A percentile compares a stretch with the other conserved stretches of the same genome.
Conservation (phyloP, 306 rosid genomes). For the Hippophae tibetana region DNA sequence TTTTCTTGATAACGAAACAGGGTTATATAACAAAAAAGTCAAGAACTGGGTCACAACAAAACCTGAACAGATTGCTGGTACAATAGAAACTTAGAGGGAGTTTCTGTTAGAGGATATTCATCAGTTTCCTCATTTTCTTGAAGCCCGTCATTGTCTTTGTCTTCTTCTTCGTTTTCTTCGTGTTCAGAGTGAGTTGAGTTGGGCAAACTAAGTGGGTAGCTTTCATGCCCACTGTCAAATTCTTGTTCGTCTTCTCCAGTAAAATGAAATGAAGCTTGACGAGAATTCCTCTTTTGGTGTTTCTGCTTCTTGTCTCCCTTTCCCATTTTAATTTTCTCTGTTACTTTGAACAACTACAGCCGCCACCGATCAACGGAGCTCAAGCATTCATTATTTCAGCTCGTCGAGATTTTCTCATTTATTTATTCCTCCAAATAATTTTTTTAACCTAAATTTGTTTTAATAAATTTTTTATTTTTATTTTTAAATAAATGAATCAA, state of each 20-base stretch:
- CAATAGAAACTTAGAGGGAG: conserved; percentile 75
- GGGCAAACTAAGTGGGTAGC: conserved; percentile 20
- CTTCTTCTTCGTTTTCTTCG: conserved; percentile 9
- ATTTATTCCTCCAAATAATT: too few species aligned
- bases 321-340: conserved; percentile 23
- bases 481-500: too few species aligned
- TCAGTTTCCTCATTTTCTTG: conserved; percentile 15
- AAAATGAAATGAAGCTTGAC: conserved; percentile 26
- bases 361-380: conserved; percentile 3
- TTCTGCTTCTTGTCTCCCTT: conserved; percentile 38
- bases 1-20: conserved; percentile 9
- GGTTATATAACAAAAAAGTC: background rate
- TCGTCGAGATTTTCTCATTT: too few species aligned
- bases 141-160: conserved; percentile 7
- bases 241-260: conserved; percentile 28
- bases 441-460: too few species aligned
- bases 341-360: background rate
- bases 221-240: conserved; percentile 5
- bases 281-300: conserved; percentile 24
- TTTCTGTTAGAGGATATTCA: conserved; percentile 30
- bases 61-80: conserved; percentile 94
- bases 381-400: too few species aligned
- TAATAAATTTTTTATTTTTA: too few species aligned
- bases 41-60: conserved; percentile 7
- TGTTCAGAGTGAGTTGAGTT: conserved; percentile 21